Evolutionary conservation across 202 grass and related monocot genomes (phyloP).

Genomic region (Carex sylvatica): DNA sequence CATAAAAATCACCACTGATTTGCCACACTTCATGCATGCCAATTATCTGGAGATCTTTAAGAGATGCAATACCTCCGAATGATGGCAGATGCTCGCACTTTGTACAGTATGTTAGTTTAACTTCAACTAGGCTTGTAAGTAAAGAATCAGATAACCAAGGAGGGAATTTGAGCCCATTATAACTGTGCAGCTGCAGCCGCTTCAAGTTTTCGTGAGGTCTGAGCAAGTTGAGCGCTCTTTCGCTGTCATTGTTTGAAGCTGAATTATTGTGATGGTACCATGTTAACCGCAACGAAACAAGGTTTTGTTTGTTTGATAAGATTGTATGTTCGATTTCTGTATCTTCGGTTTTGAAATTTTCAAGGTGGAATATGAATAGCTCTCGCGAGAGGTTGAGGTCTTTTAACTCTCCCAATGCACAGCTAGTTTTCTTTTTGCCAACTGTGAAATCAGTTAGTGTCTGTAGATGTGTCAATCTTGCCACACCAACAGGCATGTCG

Average conservation of each 20-base stretch:
- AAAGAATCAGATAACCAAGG: slow-evolving; percentile 23
- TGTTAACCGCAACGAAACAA: slow-evolving; percentile 22
- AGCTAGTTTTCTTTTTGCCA: not conserved
- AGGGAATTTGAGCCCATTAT: slow-evolving; percentile 18
- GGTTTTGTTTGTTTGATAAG: slow-evolving; percentile 23
- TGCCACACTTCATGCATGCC: not conserved
- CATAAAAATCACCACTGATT: slow-evolving; percentile 24
- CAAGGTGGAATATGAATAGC: slow-evolving; percentile 34
- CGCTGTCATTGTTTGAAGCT: not conserved
- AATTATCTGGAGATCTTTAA: slow-evolving; percentile 27
- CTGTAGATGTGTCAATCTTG: slow-evolving; percentile 2
- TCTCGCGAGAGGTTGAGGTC: not conserved
- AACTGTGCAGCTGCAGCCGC: not conserved
- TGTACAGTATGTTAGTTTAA: slow-evolving; percentile 17
- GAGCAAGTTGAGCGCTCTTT: slow-evolving; percentile 25
- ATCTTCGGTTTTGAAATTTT: not conserved
- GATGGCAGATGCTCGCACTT: slow-evolving; percentile 29
- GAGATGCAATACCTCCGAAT: slow-evolving; percentile 21
- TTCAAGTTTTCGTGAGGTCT: slow-evolving; percentile 4
- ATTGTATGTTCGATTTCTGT: slow-evolving; percentile 12
- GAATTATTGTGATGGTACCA: slow-evolving; percentile 9
- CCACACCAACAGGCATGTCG: slow-evolving; percentile 25
- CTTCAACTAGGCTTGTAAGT: slow-evolving; percentile 15
- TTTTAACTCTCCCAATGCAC: slow-evolving; percentile 34
- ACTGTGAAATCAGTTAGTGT: slow-evolving; percentile 35